Conservation (phyloP, 768 basidiomycete genomes). For the Auricularia auricula-judae region DNA sequence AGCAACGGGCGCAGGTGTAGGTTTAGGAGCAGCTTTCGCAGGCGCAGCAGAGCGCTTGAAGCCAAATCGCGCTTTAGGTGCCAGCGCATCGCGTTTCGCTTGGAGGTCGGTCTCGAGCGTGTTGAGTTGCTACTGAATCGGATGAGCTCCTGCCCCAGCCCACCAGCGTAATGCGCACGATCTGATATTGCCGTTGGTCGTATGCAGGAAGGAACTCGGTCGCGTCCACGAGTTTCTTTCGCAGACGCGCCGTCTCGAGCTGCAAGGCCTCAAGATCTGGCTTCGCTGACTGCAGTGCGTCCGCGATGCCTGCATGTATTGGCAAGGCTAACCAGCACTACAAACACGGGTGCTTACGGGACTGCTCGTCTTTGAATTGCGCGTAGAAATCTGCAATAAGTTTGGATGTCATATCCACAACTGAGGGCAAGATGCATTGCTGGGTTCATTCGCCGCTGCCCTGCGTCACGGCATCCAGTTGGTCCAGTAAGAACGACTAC, state of each 20-base stretch:
- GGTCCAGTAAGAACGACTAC: no score
- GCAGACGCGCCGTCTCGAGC: constrained; percentile 41
- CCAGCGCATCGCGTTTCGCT: constrained; percentile 24
- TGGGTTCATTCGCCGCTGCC: no score
- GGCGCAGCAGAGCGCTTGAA: constrained; percentile 42
- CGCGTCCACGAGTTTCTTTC: constrained; percentile 54
- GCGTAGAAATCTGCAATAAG: neutral
- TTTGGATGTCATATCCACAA: neutral
- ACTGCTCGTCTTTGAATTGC: neutral
- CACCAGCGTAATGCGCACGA: constrained; percentile 29
- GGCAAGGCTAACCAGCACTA: neutral
- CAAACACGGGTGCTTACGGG: neutral
- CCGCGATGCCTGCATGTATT: neutral
- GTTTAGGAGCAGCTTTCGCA: constrained; percentile 8
- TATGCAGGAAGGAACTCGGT: constrained; percentile 56
- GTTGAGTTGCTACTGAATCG: constrained; percentile 48
- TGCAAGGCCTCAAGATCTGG: neutral
- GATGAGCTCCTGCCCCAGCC: neutral
- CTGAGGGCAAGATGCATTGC: neutral
- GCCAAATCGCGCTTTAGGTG: constrained; percentile 51
- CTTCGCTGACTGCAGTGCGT: neutral
- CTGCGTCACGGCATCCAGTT: no score
- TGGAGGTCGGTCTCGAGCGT: constrained; percentile 46
- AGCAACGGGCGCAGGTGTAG: neutral
- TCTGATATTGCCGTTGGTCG: constrained; percentile 63